Percentiles rank a stretch among this genome's conserved stretches.
These are phyloP conservation scores for Potentilla sterilis DNA, from an alignment of 306 rosid genomes.

Conservation along the genomic window DNA sequence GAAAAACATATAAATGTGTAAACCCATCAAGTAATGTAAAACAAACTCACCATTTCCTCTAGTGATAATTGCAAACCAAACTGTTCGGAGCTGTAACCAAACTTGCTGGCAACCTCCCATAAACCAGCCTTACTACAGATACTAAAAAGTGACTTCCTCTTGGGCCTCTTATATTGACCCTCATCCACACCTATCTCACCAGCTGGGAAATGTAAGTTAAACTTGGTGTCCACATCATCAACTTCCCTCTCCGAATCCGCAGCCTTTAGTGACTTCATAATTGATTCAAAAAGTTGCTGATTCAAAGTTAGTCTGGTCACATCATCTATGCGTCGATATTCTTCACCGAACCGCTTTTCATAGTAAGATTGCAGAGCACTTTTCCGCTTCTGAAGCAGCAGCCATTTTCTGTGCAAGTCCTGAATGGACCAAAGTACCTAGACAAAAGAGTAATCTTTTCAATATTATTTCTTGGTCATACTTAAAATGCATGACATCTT, in stretches of 20 bases:
- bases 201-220: slow-evolving; percentile 92
- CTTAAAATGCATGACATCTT: background rate
- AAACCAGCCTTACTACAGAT: slow-evolving; percentile 82
- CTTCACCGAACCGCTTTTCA: slow-evolving; percentile 80
- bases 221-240: slow-evolving; percentile 96
- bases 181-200: slow-evolving; percentile 95
- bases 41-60: slow-evolving; percentile 58
- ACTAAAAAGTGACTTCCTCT: slow-evolving; percentile 76
- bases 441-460: slow-evolving; percentile 19
- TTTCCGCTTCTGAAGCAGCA: slow-evolving; percentile 90
- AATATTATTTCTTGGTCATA: background rate
- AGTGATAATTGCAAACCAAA: slow-evolving; percentile 79
- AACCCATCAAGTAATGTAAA: too few species aligned
- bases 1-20: slow-evolving; percentile 18
- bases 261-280: slow-evolving; percentile 80
- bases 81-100: slow-evolving; percentile 95
- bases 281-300: slow-evolving; percentile 77
- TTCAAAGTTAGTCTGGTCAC: slow-evolving; percentile 70
- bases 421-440: slow-evolving; percentile 94
- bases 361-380: slow-evolving; percentile 79
- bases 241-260: slow-evolving; percentile 97
- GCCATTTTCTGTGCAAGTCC: slow-evolving; percentile 91
- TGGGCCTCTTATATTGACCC: slow-evolving; percentile 93
- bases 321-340: slow-evolving; percentile 72
- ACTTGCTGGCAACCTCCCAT: slow-evolving; percentile 94